Base-by-base conservation (phyloP, 768 basidiomycete species). In the Pisolithus marmoratus region DNA sequence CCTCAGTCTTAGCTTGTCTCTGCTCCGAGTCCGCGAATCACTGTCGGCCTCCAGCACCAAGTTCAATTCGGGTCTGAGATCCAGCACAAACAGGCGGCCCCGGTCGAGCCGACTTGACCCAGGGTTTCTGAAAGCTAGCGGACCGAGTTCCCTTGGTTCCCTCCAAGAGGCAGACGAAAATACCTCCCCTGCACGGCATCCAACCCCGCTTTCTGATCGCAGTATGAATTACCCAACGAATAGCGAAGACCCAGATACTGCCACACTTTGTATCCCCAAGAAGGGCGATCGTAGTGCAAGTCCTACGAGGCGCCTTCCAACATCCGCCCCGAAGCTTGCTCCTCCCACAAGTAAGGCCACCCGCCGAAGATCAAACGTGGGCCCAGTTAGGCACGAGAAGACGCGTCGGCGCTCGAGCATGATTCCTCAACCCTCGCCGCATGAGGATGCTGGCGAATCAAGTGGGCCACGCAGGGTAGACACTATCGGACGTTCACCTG, bases 121-220 rank as follows among this genome's bases (percentile, higher is more conserved):
- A 8, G 72, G 72, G 42, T 91, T 87, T 75, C 76, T 91, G 54
- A 79, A 72, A 55, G 31, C 60, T 36, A 83, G 80, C 61, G 77
- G 68, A 59, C 69, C 58, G 29, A 78, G 73, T 31, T 66, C 76
- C 6, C 70, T 89, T 23, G 75, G 77, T 7, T 87, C 85, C 60
- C 73, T 93, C 29, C 77, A 76, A 38, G 90, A 92, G 69, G 82
- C 80, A 48, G 85, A 90, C 52, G 90, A 91, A 61, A 71, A 76
- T 19, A 65, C 60, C 12, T 65, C 71, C n/a, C 68, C 70, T 3
- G 58, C 58, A 22, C 60, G 61, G 36, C 59, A 60, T 38, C 54
- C 36, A 8, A 36, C 61, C 5, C 82, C 83, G 15, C 70, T 91
- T 43, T 75, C 79, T n/a, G 84, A 90, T 58, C 80, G 84, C 60